These are phyloP conservation scores for Suillus cothurnatus DNA, from an alignment of 768 basidiomycete species.

Conservation along the genomic window DNA sequence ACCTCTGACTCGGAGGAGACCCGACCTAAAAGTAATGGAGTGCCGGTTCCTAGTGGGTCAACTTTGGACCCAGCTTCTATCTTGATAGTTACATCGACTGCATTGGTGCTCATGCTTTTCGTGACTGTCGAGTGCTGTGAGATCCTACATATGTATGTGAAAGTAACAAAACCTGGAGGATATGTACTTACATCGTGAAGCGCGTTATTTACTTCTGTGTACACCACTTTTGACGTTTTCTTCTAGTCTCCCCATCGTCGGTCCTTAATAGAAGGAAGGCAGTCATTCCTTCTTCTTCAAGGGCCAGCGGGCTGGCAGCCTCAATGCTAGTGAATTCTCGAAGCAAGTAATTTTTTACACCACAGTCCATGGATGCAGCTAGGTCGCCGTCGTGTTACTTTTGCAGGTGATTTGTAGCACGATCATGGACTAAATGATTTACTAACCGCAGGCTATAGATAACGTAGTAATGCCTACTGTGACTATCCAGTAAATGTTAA, in stretches of 20 bases:
- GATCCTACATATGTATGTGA: neutral
- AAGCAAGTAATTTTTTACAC: neutral
- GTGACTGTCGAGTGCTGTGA: neutral
- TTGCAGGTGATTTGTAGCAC: no score
- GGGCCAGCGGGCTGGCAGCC: neutral
- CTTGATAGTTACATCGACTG: no score
- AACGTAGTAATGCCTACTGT: no score
- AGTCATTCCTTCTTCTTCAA: neutral
- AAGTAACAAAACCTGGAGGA: neutral
- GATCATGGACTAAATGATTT: no score
- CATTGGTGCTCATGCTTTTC: neutral
- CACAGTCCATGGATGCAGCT: neutral
- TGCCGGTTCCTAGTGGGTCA: neutral
- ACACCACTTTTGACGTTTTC: neutral
- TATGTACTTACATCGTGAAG: neutral
- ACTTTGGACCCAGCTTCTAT: neutral
- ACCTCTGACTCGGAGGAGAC: neutral
- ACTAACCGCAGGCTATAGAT: no score
- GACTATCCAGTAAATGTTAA: no score
- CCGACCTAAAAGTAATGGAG: neutral
- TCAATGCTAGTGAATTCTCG: neutral
- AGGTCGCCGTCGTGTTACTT: neutral
- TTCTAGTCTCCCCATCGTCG: no score
- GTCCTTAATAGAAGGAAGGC: neutral
- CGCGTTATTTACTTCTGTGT: constrained; percentile 4